Evolutionary conservation across 2,329 filamentous ascomycete genomes (phyloP).

Genomic region (Paecilomyces fulvus): DNA sequence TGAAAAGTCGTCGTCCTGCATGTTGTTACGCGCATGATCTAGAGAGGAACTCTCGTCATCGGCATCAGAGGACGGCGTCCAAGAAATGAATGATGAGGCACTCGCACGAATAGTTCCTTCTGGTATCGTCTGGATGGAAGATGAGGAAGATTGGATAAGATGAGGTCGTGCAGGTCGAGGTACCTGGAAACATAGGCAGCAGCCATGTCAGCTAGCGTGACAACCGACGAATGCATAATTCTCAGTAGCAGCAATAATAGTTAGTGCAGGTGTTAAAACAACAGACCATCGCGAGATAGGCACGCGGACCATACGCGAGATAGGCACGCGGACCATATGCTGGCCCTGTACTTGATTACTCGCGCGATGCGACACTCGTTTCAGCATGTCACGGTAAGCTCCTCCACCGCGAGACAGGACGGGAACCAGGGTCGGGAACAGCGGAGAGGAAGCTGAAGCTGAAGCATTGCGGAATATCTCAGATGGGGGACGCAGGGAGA

Average conservation of each 20-base stretch:
- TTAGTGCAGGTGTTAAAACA: background rate
- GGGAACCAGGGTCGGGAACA: background rate
- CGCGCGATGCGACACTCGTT: background rate
- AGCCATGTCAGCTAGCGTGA: background rate
- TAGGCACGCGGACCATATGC: background rate
- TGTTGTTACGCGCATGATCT: conserved; percentile 30
- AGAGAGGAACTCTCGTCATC: conserved; percentile 57
- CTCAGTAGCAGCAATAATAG: background rate
- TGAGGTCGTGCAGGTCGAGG: conserved; percentile 13
- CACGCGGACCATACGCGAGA: background rate
- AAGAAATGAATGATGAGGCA: conserved; percentile 46
- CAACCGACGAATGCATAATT: background rate
- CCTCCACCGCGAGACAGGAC: background rate
- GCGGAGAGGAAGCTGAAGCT: background rate
- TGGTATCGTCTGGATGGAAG: background rate
- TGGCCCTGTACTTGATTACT: background rate
- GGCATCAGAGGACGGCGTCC: conserved; percentile 56
- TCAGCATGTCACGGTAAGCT: background rate
- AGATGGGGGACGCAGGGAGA: background rate
- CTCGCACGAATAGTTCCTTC: conserved; percentile 35
- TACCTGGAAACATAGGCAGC: conserved; percentile 10
- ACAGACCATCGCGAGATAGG: background rate
- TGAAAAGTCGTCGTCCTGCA: conserved; percentile 20
- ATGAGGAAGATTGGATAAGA: conserved; percentile 1
- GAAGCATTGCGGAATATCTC: background rate